Percentiles rank a stretch among this genome's conserved stretches.
Conservation (phyloP, 306 rosid species). For the Cucumis hystrix region DNA sequence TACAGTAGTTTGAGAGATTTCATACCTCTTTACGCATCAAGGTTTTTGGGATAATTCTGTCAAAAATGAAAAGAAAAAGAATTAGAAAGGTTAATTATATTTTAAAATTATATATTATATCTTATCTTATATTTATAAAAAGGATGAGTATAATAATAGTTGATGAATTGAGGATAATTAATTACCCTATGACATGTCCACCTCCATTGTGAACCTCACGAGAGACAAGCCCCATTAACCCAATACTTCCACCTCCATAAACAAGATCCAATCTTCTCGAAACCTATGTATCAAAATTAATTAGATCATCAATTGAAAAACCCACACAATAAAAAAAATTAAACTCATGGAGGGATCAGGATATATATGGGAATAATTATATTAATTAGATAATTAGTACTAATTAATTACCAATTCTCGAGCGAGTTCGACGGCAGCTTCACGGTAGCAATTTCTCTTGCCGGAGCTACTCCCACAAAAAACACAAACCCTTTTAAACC, state of each 20-base stretch:
- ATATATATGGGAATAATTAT: no score
- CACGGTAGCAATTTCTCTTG: constrained; percentile 6
- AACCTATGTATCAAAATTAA: background rate
- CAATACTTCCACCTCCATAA: constrained; percentile 24
- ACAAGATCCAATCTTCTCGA: constrained; percentile 18
- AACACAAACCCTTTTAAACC: constrained; percentile 10
- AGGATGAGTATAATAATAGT: no score
- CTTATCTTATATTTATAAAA: no score
- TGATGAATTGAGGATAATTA: no score
- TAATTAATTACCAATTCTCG: background rate
- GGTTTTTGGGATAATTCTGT: constrained; percentile 19
- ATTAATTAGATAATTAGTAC: no score
- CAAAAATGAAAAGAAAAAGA: background rate
- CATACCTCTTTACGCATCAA: constrained; percentile 19
- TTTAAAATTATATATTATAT: no score
- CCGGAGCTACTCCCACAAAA: constrained; percentile 11
- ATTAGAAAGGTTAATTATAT: no score
- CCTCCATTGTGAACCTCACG: constrained; percentile 22
- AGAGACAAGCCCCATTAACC: constrained; percentile 20
- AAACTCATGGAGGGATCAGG: no score
- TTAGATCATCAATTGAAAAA: background rate
- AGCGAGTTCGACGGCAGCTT: constrained; percentile 9
- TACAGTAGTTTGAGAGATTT: background rate
- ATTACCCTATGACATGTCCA: constrained; percentile 20
- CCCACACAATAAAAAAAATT: background rate